Conservation (phyloP, 192 early-diverging fungal species). For the Chytriomyces hyalinus region DNA sequence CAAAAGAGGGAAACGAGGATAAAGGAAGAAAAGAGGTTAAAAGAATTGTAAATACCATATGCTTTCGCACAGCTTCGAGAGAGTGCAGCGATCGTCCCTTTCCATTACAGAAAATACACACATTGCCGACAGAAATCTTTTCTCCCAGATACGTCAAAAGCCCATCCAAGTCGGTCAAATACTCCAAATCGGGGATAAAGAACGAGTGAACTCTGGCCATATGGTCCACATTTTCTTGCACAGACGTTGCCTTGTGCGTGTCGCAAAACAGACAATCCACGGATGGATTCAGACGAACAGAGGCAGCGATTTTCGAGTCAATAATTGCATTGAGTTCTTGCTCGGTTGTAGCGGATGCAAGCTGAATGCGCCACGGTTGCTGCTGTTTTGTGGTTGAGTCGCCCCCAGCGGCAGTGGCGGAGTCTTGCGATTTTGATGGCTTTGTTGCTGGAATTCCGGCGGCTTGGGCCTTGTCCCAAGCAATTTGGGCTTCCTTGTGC, state of each 20-base stretch:
- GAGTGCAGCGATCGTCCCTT: conserved; percentile 79
- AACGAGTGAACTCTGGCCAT: conserved; percentile 92
- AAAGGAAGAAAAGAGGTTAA: conserved; percentile 1
- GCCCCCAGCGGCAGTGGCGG: conserved; percentile 1
- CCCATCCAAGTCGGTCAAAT: conserved; percentile 84
- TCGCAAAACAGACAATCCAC: conserved; percentile 95
- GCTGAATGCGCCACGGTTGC: conserved; percentile 43
- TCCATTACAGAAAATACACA: conserved; percentile 95
- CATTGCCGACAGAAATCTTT: conserved; percentile 93
- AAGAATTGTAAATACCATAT: conserved; percentile 70
- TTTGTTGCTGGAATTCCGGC: conserved; percentile 2
- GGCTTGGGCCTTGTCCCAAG: conserved; percentile 37
- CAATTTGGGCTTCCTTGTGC: conserved; percentile 76
- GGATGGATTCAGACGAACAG: conserved; percentile 66
- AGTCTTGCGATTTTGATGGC: neutral
- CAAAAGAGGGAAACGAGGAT: neutral
- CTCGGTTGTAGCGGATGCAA: conserved; percentile 61
- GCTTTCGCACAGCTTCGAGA: conserved; percentile 91
- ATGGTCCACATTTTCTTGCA: conserved; percentile 81
- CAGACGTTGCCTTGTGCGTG: conserved; percentile 42
- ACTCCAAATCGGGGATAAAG: conserved; percentile 97
- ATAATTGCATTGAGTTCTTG: conserved; percentile 73
- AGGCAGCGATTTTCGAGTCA: conserved; percentile 79
- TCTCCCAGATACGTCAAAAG: conserved; percentile 91
- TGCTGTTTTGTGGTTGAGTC: conserved; percentile 20